Conservation (phyloP, 495 filamentous ascomycete species). For the Tuber magnatum region DNA sequence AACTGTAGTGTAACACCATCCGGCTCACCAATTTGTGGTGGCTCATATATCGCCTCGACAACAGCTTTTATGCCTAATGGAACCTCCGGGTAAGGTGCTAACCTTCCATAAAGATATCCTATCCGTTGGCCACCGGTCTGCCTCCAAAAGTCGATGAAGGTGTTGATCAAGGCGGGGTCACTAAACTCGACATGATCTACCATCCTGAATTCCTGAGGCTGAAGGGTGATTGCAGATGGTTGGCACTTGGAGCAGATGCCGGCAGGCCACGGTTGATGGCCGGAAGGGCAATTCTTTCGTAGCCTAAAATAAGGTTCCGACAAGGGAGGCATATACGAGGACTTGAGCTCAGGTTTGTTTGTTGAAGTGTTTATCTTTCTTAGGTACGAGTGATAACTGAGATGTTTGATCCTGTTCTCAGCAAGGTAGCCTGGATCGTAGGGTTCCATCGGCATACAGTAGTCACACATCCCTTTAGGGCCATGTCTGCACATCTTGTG, state of each 20-base stretch:
- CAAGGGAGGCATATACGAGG: slow-evolving; percentile 91
- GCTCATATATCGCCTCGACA: slow-evolving; percentile 96
- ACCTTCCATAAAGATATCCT: slow-evolving; percentile 85
- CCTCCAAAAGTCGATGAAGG: slow-evolving; percentile 85
- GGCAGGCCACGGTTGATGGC: slow-evolving; percentile 86
- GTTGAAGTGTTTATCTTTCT: slow-evolving; percentile 91
- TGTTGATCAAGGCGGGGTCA: slow-evolving; percentile 70
- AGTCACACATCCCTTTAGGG: slow-evolving; percentile 96
- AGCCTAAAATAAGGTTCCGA: slow-evolving; percentile 92
- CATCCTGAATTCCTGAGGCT: slow-evolving; percentile 92
- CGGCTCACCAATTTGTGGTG: slow-evolving; percentile 81
- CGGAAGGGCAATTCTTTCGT: slow-evolving; percentile 78
- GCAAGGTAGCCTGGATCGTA: slow-evolving; percentile 78
- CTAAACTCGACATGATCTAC: slow-evolving; percentile 98
- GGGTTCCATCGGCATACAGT: slow-evolving; percentile 96
- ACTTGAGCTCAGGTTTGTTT: slow-evolving; percentile 85
- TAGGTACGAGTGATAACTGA: slow-evolving; percentile 91
- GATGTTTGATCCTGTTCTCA: slow-evolving; percentile 96
- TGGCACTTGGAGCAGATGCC: slow-evolving; percentile 99
- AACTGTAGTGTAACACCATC: slow-evolving; percentile 76
- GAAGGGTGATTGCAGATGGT: slow-evolving; percentile 90
- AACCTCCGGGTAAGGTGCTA: slow-evolving; percentile 85
- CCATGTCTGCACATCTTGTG: slow-evolving; percentile 90
- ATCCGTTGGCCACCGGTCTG: slow-evolving; percentile 68
- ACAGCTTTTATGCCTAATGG: slow-evolving; percentile 92